A percentile compares a stretch with the other conserved stretches of the same genome.
Evolutionary conservation across 2,329 filamentous ascomycete species (phyloP).

Genomic region (Didymella lethalis): DNA sequence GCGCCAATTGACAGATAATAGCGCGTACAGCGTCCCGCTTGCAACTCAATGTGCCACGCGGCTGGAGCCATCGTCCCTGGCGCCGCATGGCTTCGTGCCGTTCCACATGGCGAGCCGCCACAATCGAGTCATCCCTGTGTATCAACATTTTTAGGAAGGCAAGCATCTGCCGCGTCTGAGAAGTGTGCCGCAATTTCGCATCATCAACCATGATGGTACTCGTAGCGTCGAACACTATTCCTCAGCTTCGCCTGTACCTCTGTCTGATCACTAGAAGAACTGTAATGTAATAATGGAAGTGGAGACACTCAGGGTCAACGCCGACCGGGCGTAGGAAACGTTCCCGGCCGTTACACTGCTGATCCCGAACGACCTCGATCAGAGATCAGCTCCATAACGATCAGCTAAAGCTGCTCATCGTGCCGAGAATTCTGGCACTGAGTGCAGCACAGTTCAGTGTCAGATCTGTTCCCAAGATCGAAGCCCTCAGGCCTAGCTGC

Average conservation of each 20-base stretch:
- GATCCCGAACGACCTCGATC: background rate
- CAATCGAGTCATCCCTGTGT: background rate
- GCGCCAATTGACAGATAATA: conserved; percentile 11
- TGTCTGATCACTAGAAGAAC: background rate
- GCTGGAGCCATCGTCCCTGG: conserved; percentile 2
- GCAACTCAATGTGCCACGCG: conserved; percentile 11
- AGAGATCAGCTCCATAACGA: background rate
- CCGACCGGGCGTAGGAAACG: background rate
- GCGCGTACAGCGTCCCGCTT: conserved; percentile 12
- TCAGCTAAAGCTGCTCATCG: background rate
- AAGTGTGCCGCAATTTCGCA: background rate
- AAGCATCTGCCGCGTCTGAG: background rate
- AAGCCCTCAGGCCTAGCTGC: background rate
- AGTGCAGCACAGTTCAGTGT: background rate
- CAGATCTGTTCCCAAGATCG: background rate
- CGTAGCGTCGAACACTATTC: background rate
- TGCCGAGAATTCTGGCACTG: background rate
- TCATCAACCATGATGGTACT: background rate
- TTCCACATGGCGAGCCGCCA: conserved; percentile 6
- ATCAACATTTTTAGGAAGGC: background rate
- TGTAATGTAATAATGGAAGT: background rate
- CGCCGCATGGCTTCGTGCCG: conserved; percentile 9
- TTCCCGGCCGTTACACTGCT: conserved; percentile 1
- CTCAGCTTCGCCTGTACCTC: background rate
- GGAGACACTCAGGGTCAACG: background rate